phyloP scores from a whole-genome alignment of 768 basidiomycete species.

The Xerocomus potaroensis region DNA sequence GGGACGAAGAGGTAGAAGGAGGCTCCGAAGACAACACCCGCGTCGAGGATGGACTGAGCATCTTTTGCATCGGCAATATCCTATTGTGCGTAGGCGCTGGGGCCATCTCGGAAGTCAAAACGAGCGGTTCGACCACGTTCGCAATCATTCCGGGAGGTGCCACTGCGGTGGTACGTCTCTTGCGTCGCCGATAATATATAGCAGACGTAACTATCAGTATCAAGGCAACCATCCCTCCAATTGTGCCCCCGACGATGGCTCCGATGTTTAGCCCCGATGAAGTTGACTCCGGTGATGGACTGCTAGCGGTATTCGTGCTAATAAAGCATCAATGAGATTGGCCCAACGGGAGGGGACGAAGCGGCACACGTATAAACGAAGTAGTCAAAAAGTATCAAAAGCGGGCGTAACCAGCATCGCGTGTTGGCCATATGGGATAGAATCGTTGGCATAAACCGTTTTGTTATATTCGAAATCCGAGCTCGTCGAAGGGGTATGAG shows the following conservation, averaged over 20 bases:
- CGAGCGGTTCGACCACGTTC: neutral
- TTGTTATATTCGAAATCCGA: constrained; percentile 11
- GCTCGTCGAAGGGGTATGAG: neutral
- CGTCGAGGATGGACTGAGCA: neutral
- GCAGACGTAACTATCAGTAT: neutral
- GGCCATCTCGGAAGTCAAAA: neutral
- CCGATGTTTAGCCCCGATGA: neutral
- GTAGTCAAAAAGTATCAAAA: constrained; percentile 18
- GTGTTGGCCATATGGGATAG: constrained; percentile 1
- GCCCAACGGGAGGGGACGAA: no score
- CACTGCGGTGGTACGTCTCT: neutral
- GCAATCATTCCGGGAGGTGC: neutral
- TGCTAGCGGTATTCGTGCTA: constrained; percentile 1
- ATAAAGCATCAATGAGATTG: neutral
- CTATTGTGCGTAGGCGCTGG: neutral
- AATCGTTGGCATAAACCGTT: constrained; percentile 8
- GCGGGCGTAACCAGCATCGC: constrained; percentile 2
- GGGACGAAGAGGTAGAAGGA: neutral
- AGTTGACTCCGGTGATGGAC: neutral
- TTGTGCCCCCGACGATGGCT: constrained; percentile 4
- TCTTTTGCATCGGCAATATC: neutral
- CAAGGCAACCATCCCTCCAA: neutral
- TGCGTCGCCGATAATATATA: constrained; percentile 1
- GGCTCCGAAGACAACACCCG: neutral
- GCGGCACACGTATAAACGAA: constrained; percentile 13